Evolutionary conservation across 768 basidiomycete genomes (phyloP).

Genomic region (Trametes gibbosa): DNA sequence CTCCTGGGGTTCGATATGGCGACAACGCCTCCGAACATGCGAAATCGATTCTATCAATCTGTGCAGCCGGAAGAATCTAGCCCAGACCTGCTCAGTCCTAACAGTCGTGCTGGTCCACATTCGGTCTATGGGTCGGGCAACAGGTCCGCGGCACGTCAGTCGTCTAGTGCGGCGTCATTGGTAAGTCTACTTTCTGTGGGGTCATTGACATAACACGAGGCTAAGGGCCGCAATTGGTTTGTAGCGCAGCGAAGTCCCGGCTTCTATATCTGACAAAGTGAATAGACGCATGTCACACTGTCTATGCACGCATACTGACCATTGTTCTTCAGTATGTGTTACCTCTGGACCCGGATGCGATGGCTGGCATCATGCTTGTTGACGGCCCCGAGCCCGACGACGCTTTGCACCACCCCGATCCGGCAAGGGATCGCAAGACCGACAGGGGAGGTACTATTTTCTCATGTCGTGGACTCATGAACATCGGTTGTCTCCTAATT

Average conservation of each 20-base stretch:
- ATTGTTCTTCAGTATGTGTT: neutral
- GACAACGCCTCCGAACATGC: neutral
- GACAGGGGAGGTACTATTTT: constrained; percentile 44
- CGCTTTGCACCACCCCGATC: constrained; percentile 65
- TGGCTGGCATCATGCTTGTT: constrained; percentile 14
- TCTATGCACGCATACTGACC: neutral
- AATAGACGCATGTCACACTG: too few relatives aligned
- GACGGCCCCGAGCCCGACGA: constrained; percentile 56
- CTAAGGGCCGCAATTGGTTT: neutral
- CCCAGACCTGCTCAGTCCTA: neutral
- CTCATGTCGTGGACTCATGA: constrained; percentile 61
- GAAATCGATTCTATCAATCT: neutral
- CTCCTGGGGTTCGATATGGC: neutral
- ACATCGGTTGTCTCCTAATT: constrained; percentile 66
- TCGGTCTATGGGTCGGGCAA: neutral
- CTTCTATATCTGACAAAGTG: constrained; percentile 12
- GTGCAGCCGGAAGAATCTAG: neutral
- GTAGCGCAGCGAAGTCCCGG: neutral
- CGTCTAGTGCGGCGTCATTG: neutral
- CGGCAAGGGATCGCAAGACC: constrained; percentile 23
- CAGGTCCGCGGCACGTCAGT: neutral
- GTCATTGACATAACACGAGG: too few relatives aligned
- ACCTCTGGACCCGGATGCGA: constrained; percentile 26
- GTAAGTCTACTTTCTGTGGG: neutral
- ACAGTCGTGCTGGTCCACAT: neutral